Evolutionary conservation across 805 yeast genomes (phyloP), one percentile per base, ranked within the genome.

Genomic region (Starmerella tilneyi): DNA sequence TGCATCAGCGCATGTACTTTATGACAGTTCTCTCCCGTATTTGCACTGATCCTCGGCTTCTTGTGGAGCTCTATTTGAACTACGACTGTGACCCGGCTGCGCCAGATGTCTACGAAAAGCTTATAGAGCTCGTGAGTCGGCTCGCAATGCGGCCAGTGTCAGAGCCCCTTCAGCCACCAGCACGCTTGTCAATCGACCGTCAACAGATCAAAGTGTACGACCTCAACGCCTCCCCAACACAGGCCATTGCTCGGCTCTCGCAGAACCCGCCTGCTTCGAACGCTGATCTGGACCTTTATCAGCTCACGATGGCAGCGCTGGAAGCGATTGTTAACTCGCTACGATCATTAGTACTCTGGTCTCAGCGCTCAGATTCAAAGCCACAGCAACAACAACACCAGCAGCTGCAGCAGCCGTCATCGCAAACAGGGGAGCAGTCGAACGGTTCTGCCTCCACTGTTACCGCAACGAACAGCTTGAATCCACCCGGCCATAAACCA

Each of bases 11-110:
- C 61, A 73, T 94, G 60, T 89, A 86, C 57, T 74, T 89, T 52
- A 68, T 94, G 49, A 74, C 81, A 11, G 73, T 89, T n/a, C 71
- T 94, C 21, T 82, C 83, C 56, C 72, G 94, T 53, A 64, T 92
- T 30, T 81, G 94, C 59, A 77, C 78, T 52, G 95, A 89, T 64
- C 94, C 97, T 35, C 73, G 94, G 50, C 80, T 94, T 16, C 67
- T 94, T 50, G 84, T 94, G 47, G 99, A 92, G 65, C 77, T 92
- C 48, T 92, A 89, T 60, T 72, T 92, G 57, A 92, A 92, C 63
- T 94, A 92, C 62, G 99, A 92, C 63, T 92, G 99, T 68, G 95
- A 86, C 60, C 68, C 77, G 26, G 65, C 74, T 2, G 69, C 72
- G 16, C 74, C 79, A 71, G 92, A 92, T 61, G 70, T 88, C 41